A percentile compares a stretch with the other conserved stretches of the same genome.
Conservation (phyloP, 108 stramenopile genomes). For the Nannochloropsis granulata region DNA sequence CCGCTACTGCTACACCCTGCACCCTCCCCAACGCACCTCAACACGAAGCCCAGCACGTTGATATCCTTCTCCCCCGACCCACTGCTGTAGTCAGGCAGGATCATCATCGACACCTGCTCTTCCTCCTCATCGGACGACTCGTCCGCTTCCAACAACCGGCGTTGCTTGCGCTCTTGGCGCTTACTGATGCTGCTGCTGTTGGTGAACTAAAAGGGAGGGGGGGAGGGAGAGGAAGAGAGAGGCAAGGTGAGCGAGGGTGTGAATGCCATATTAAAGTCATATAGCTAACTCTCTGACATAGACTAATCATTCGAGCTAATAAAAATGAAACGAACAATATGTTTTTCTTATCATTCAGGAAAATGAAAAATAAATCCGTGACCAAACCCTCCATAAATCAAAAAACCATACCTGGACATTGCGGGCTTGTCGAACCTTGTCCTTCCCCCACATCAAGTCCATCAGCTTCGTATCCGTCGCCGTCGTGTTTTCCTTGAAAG, state of each 20-base stretch:
- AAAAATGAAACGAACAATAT: not conserved
- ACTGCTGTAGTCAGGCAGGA: constrained; percentile 39
- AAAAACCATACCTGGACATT: not conserved
- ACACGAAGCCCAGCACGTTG: constrained; percentile 35
- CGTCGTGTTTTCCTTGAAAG: constrained; percentile 15
- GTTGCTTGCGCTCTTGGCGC: not conserved
- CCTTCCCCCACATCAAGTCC: constrained; percentile 30
- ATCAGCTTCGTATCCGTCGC: constrained; percentile 1
- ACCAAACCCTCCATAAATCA: not conserved
- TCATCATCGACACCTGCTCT: constrained; percentile 3
- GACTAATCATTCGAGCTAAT: not conserved
- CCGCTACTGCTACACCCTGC: constrained; percentile 9
- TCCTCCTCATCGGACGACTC: not conserved
- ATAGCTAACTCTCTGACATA: constrained; percentile 13
- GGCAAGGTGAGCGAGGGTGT: not conserved
- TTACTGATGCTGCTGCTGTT: not conserved
- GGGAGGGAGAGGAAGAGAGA: not conserved
- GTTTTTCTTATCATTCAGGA: not conserved
- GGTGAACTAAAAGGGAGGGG: not conserved
- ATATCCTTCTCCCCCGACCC: constrained; percentile 36
- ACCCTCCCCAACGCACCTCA: constrained; percentile 13
- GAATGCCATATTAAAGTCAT: not conserved
- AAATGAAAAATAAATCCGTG: not conserved
- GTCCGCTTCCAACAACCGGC: not conserved
- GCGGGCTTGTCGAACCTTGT: not conserved